Percentiles rank a stretch among this genome's conserved stretches.
Evolutionary conservation across 805 yeast genomes (phyloP).

Genomic region (Wickerhamomyces bovis): DNA sequence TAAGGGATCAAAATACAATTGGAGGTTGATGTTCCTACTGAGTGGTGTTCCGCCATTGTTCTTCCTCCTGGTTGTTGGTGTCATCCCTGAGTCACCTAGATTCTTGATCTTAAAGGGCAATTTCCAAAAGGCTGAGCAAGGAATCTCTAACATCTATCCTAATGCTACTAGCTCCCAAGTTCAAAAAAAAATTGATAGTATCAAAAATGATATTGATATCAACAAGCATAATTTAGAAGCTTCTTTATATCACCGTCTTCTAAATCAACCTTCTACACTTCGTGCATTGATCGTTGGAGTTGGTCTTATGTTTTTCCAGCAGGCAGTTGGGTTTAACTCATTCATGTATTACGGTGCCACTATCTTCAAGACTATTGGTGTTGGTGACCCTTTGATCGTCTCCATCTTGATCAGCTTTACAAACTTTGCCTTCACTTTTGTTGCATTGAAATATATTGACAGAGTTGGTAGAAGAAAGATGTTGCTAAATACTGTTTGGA

Average conservation of each 20-base stretch:
- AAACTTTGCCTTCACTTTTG: conserved; percentile 49
- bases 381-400: conserved; percentile 48
- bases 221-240: conserved; percentile 5
- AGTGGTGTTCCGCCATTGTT: conserved; percentile 38
- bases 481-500: conserved; percentile 36
- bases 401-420: conserved; percentile 50
- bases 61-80: conserved; percentile 30
- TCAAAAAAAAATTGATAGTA: conserved; percentile 38
- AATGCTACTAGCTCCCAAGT: conserved; percentile 38
- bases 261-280: conserved; percentile 24
- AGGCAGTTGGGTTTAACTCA: conserved; percentile 56
- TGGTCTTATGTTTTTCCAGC: conserved; percentile 50
- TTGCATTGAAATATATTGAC: conserved; percentile 46
- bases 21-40: conserved; percentile 35
- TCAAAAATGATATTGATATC: conserved; percentile 35
- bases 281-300: conserved; percentile 42
- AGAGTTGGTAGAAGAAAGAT: conserved; percentile 40
- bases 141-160: conserved; percentile 39
- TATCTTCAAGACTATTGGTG: conserved; percentile 45
- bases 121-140: conserved; percentile 32
- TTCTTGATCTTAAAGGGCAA: conserved; percentile 32
- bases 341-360: conserved; percentile 59
- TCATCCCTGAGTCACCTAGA: conserved; percentile 49
- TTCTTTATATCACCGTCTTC: conserved; percentile 5
- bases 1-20: conserved; percentile 24